These are phyloP conservation scores for Xylariaceae sp. DNA, from an alignment of 2,329 filamentous ascomycete species.

Conservation along the genomic window DNA sequence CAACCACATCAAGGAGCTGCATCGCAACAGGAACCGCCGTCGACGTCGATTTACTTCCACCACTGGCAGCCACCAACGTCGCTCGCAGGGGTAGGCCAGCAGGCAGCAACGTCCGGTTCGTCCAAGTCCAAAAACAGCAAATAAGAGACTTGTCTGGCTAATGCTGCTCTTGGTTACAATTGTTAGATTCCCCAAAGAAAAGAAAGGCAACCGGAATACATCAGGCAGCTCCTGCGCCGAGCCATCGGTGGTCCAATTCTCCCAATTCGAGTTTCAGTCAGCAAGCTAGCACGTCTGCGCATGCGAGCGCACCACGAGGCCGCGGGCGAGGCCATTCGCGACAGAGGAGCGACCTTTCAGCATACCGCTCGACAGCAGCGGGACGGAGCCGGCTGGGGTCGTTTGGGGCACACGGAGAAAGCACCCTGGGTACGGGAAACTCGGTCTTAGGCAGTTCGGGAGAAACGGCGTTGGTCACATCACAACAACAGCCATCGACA, in stretches of 20 bases:
- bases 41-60: conserved; percentile 80
- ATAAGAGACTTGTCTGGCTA: conserved; percentile 39
- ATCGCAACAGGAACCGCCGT: conserved; percentile 59
- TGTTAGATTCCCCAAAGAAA: conserved; percentile 76
- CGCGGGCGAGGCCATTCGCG: conserved; percentile 57
- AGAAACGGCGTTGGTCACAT: conserved; percentile 33
- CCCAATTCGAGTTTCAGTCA: conserved; percentile 48
- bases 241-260: conserved; percentile 43
- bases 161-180: conserved; percentile 46
- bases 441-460: conserved; percentile 28
- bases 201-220: conserved; percentile 65
- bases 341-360: conserved; percentile 59
- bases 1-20: conserved; percentile 42
- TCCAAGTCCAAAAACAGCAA: conserved; percentile 47
- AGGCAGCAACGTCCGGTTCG: conserved; percentile 71
- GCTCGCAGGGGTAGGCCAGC: conserved; percentile 59
- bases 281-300: conserved; percentile 41
- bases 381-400: conserved; percentile 36
- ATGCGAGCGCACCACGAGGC: conserved; percentile 48
- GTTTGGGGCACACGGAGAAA: conserved; percentile 33
- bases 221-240: conserved; percentile 42
- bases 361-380: conserved; percentile 38
- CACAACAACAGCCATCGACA: conserved; percentile 30
- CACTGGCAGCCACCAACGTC: conserved; percentile 82
- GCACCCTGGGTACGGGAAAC: conserved; percentile 34